Conservation (phyloP, 2,329 filamentous ascomycete species). For the Meredithiella fracta region DNA sequence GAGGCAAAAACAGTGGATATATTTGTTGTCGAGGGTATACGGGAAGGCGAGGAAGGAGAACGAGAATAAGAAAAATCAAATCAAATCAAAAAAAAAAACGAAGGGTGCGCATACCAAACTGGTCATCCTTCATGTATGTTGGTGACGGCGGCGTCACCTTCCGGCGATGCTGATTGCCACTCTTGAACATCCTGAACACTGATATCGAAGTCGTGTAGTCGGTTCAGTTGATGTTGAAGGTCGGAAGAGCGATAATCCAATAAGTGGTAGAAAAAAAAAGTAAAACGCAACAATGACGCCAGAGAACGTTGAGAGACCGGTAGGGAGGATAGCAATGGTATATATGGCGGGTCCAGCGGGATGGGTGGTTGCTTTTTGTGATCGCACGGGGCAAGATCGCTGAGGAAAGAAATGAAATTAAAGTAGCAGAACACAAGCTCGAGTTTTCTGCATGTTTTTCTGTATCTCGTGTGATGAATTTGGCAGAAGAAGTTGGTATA, state of each 20-base stretch:
- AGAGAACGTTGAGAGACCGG: neutral
- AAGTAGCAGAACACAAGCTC: neutral
- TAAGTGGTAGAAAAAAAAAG: neutral
- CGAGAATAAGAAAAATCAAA: slow-evolving; percentile 1
- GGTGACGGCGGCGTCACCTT: slow-evolving; percentile 46
- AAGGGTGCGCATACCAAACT: slow-evolving; percentile 37
- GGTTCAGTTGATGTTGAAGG: neutral
- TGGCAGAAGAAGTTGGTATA: neutral
- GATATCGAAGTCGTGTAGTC: slow-evolving; percentile 3
- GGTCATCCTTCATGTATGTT: slow-evolving; percentile 49
- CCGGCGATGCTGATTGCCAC: slow-evolving; percentile 21
- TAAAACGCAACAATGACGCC: slow-evolving; percentile 4
- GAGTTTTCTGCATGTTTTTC: slow-evolving; percentile 1
- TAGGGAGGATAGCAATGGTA: neutral
- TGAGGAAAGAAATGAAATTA: slow-evolving; percentile 3
- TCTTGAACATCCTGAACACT: slow-evolving; percentile 13
- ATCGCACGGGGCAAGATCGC: slow-evolving; percentile 1
- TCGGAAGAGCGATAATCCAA: neutral
- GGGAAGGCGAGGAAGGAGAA: slow-evolving; percentile 1
- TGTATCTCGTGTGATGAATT: slow-evolving; percentile 2
- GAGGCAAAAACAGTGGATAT: neutral
- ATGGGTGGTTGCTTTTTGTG: neutral
- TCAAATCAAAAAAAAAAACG: slow-evolving; percentile 3
- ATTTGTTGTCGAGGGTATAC: neutral
- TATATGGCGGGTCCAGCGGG: neutral